These are phyloP conservation scores for Globisporangium heterothallicum DNA, from an alignment of 352 stramenopile genomes.

Conservation along the genomic window DNA sequence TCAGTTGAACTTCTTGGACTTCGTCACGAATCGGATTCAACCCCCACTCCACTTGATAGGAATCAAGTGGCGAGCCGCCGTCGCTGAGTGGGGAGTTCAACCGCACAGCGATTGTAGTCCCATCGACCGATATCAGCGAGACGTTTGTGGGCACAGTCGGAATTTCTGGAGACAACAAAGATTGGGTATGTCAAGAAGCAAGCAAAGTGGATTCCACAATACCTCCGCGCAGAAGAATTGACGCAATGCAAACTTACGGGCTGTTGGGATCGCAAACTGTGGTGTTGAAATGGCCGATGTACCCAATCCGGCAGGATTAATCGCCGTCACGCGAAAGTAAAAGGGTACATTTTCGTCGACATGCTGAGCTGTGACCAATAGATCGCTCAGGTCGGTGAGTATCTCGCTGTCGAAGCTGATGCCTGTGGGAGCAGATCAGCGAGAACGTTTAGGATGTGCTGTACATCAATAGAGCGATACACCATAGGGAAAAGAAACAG, in stretches of 20 bases:
- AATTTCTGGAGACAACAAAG: constrained; percentile 31
- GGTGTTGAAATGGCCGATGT: constrained; percentile 61
- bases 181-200: no score
- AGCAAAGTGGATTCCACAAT: constrained; percentile 2
- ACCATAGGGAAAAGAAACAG: not conserved
- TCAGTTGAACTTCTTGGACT: constrained; percentile 61
- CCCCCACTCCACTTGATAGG: constrained; percentile 91
- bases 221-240: not conserved
- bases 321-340: constrained; percentile 91
- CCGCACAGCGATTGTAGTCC: constrained; percentile 76
- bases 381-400: constrained; percentile 83
- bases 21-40: constrained; percentile 76
- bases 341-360: constrained; percentile 94
- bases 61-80: constrained; percentile 80
- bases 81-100: constrained; percentile 78
- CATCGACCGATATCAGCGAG: constrained; percentile 78
- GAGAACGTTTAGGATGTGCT: no score
- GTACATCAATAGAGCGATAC: not conserved
- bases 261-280: constrained; percentile 80
- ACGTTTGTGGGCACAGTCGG: constrained; percentile 64
- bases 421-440: constrained; percentile 24
- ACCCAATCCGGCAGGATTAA: constrained; percentile 85
- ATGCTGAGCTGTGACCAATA: constrained; percentile 73
- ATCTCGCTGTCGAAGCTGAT: constrained; percentile 84
- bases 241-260: constrained; percentile 34